A percentile compares a stretch with the other conserved stretches of the same genome.
Evolutionary conservation across 176 grass and related monocot genomes (phyloP).

Genomic region (Oryza meridionalis): DNA sequence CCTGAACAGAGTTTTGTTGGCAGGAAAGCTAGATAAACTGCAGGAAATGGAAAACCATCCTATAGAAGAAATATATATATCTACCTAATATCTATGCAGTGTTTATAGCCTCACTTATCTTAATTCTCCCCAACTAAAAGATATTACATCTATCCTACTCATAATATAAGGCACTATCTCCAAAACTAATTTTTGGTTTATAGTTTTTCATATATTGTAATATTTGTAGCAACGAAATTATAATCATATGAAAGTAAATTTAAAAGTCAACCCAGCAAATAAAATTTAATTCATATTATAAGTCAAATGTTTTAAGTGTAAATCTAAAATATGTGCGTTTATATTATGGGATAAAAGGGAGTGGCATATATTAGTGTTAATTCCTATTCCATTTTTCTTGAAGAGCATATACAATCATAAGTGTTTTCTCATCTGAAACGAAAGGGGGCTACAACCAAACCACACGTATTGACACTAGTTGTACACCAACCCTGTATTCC

Average conservation of each 20-base stretch:
- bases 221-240: no score
- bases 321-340: no score
- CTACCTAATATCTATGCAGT: neutral
- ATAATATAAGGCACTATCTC: no score
- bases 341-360: no score
- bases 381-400: neutral
- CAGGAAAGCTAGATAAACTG: neutral
- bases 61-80: neutral
- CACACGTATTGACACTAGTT: neutral
- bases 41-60: neutral
- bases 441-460: neutral
- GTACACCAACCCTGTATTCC: neutral
- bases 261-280: no score
- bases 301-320: no score
- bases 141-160: no score
- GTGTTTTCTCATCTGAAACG: constrained; percentile 1
- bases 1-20: neutral
- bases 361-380: neutral
- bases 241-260: no score
- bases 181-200: no score
- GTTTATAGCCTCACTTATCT: neutral
- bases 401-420: neutral
- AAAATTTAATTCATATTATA: no score
- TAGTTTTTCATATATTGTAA: no score
- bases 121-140: neutral